Percentiles rank a stretch among this genome's conserved stretches.
phyloP scores from a whole-genome alignment of 1,139 yeast genomes.

The Yamadazyma pseudoaaseri region DNA sequence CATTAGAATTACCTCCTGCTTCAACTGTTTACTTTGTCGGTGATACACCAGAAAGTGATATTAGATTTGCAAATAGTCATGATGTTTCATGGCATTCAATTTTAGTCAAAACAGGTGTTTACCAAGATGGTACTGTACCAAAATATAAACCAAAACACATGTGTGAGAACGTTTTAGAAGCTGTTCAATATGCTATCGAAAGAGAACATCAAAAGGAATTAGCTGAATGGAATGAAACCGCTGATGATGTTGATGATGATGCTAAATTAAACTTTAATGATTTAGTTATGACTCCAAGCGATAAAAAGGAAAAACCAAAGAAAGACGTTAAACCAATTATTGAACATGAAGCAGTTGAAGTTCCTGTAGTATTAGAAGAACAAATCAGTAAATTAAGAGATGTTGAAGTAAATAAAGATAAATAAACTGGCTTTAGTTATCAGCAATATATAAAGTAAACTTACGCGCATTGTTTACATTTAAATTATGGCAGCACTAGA shows the following conservation, averaged over 20 bases:
- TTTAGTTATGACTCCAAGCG: constrained; percentile 49
- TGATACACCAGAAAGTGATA: constrained; percentile 90
- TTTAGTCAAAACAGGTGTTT: constrained; percentile 84
- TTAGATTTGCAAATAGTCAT: constrained; percentile 82
- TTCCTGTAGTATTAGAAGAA: constrained; percentile 40
- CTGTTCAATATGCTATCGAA: constrained; percentile 80
- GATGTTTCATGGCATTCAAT: constrained; percentile 83
- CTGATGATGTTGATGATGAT: constrained; percentile 32
- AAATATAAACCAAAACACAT: constrained; percentile 74
- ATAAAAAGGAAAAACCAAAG: constrained; percentile 14
- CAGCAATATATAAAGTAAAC: neutral
- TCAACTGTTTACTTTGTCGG: constrained; percentile 87
- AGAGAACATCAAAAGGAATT: constrained; percentile 72
- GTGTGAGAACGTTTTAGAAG: constrained; percentile 73
- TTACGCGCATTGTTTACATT: constrained; percentile 1
- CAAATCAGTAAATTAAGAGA: constrained; percentile 40
- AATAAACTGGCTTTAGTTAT: constrained; percentile 3
- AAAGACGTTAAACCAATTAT: constrained; percentile 7
- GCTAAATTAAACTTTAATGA: constrained; percentile 46
- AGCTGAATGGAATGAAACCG: constrained; percentile 66
- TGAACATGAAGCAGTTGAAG: constrained; percentile 43
- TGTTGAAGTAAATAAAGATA: constrained; percentile 23
- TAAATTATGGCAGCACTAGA: constrained; percentile 8
- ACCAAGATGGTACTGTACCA: constrained; percentile 75
- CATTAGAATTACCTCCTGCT: constrained; percentile 72